A percentile compares a stretch with the other conserved stretches of the same genome.
Conservation (phyloP, 2,329 filamentous ascomycete species). For the Aspergillus tubingensis region DNA sequence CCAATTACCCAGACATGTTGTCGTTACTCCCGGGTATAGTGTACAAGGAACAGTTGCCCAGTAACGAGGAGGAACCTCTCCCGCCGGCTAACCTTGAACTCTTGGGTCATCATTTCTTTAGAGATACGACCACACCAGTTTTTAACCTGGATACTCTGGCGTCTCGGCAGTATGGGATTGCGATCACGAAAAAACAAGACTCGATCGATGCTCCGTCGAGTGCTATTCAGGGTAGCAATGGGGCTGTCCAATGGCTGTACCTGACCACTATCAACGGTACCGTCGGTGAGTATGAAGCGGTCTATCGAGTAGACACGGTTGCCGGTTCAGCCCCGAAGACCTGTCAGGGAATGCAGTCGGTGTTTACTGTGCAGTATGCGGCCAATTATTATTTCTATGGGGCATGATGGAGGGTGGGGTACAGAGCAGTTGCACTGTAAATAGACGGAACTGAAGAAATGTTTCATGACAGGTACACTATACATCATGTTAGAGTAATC, state of each 20-base stretch:
- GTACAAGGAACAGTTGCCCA: slow-evolving; percentile 64
- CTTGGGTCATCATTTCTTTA: slow-evolving; percentile 82
- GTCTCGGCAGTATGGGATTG: slow-evolving; percentile 54
- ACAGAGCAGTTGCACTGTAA: slow-evolving; percentile 5
- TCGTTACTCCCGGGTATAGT: slow-evolving; percentile 65
- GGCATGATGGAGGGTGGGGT: slow-evolving; percentile 21
- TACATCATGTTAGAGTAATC: neutral
- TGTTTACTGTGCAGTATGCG: slow-evolving; percentile 76
- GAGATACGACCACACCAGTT: slow-evolving; percentile 64
- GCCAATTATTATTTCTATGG: slow-evolving; percentile 72
- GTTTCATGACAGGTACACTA: neutral
- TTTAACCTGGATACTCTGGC: slow-evolving; percentile 71
- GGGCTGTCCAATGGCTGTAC: slow-evolving; percentile 79
- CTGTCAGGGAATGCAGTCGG: slow-evolving; percentile 64
- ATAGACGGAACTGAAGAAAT: neutral
- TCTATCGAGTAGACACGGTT: slow-evolving; percentile 82
- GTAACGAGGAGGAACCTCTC: slow-evolving; percentile 34
- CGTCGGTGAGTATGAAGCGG: slow-evolving; percentile 68
- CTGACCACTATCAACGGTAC: slow-evolving; percentile 57
- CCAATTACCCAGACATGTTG: slow-evolving; percentile 68
- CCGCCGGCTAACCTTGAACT: slow-evolving; percentile 62
- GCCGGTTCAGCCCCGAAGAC: slow-evolving; percentile 75
- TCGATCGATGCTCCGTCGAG: slow-evolving; percentile 63
- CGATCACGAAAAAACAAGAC: slow-evolving; percentile 63
- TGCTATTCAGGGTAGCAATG: slow-evolving; percentile 62